Base-by-base conservation (phyloP, 495 filamentous ascomycete genomes). In the Baudoinia panamericana region DNA sequence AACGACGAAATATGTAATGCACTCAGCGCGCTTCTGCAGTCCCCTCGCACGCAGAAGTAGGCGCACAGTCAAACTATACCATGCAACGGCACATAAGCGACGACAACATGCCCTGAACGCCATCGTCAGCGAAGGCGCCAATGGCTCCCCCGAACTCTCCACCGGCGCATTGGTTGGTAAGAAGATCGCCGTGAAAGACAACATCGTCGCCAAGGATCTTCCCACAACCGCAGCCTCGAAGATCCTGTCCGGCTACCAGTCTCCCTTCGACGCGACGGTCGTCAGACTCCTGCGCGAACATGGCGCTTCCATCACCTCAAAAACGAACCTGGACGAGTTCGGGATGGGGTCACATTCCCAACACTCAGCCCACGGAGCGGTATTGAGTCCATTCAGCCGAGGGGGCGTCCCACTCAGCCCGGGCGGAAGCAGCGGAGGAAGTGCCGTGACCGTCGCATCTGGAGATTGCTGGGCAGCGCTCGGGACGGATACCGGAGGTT, bases 311-410 rank as follows among this genome's bases (percentile, higher is more conserved):
- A 56, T 93, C 3, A 66, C 73, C 12, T 80, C 80, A 6, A 95
- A 93, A 57, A 85, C 85, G 0, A 93, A 93, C 58, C 68, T 97
- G 51, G 90, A 97, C 66, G 90, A 96, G 56, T 97, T 96, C 61
- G 90, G 90, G 16, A 97, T 97, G 90, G 90, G 90, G 26, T 92
- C 85, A 9, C 82, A 96, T 62, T 84, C 84, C 12, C 71, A 68
- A 2, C 61, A 86, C 54, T 92, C 87, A 15, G 56, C 58, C 38
- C 80, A 80, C 54, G 87, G 82, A 3, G 51, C 73, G 16, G 82
- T 90, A 3, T 68, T 65, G 30, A 75, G 64, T 18, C 50, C 50
- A 6, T 44, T 46, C n/a, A 36, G 13, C 13, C 30, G 41, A 15
- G 28, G 44, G 15, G 42, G 40, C 21, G 17, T 43, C 8, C 30